Conservation (phyloP, 75 land plant genomes). For the Sequoia sempervirens region DNA sequence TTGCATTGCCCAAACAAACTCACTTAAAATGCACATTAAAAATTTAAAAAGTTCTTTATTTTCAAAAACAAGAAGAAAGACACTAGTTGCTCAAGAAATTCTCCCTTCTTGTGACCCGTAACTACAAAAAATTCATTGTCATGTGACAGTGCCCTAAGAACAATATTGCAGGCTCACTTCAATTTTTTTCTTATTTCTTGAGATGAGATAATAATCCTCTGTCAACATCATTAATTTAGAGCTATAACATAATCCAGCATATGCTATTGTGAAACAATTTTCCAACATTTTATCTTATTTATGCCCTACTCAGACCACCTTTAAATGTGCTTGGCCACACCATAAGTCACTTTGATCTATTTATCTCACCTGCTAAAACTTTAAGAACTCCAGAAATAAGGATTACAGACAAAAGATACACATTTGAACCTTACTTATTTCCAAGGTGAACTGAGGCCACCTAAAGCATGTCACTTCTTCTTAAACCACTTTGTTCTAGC, state of each 20-base stretch:
- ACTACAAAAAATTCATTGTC: not conserved
- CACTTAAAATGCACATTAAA: not conserved
- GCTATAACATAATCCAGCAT: not conserved
- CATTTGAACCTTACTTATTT: not conserved
- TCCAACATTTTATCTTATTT: not conserved
- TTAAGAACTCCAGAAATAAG: not conserved
- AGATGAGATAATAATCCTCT: not conserved
- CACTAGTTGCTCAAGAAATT: not conserved
- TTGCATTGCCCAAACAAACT: not conserved
- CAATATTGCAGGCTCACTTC: not conserved
- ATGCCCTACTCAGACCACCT: not conserved
- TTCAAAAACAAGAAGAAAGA: not conserved
- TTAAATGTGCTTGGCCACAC: not conserved
- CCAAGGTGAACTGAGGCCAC: not conserved
- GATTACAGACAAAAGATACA: not conserved
- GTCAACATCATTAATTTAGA: not conserved
- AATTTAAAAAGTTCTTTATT: not conserved
- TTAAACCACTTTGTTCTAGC: conserved; percentile 36
- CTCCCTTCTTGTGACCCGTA: no score
- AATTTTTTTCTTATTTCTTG: not conserved
- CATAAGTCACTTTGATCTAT: not conserved
- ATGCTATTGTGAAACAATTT: not conserved
- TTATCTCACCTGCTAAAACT: not conserved
- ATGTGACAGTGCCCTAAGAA: not conserved
- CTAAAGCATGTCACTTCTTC: not conserved